Base-by-base conservation (phyloP, 768 basidiomycete genomes). In the Clathrus columnatus region DNA sequence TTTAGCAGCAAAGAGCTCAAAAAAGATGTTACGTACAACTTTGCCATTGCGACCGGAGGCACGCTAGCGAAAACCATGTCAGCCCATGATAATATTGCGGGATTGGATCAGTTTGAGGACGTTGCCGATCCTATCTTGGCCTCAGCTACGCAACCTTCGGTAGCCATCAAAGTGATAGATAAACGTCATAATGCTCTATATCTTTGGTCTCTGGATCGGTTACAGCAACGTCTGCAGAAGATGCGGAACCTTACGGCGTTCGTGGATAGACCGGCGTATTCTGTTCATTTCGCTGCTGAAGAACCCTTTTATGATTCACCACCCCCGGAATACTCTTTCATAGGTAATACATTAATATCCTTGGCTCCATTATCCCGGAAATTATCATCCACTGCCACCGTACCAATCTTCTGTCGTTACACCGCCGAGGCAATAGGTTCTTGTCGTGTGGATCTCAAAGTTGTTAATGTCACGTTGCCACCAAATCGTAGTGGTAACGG, bases 381-480 rank as follows among this genome's bases (percentile, higher is more conserved):
- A 53, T 72, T 90, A 32, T 85, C 89, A 2, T 87, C 84, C 1
- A 76, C 79, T 2, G 83, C 82, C n/a, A 80, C 77, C 0, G 81
- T 89, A 16, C 92, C 93, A 1, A 92, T 99, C 64, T 91, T 91
- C 67, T 95, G 91, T 65, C 83, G 88, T 28, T 95, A 94, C 64
- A 96, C 93, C 1, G 80, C 91, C 47, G 95, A 97, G 66, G 94
- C 94, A 1, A 92, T 97, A 60, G 96, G 95, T 1, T 91, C 91
- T 24, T 97, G 94, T 71, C 82, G 91, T 21, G 76, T 96, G 52
- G 83, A 86, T 60, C 77, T 96, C 69, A 89, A 84, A 70, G 78
- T 91, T 44, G 78, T 87, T 60, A 90, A 83, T 59, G 79, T 88
- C 36, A 72, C 82, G 24, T 67, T 81, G 42, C 75, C 85, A 1